Conservation (phyloP, 1,284 basidiomycete species). For the Cystobasidium pallidum region DNA sequence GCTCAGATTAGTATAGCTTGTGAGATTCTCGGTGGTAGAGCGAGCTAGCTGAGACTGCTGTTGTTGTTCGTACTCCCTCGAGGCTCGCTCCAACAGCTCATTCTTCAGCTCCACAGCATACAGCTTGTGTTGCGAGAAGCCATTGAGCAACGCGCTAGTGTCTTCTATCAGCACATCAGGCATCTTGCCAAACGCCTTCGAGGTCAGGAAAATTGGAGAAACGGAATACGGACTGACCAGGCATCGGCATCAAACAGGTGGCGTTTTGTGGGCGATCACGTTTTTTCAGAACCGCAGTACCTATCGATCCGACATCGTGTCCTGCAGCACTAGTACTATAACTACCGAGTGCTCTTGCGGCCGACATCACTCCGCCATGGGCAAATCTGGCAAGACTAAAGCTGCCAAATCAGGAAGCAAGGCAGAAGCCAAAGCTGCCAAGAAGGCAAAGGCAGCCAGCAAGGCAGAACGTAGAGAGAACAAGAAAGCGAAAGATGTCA, state of each 20-base stretch:
- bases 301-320: too few relatives aligned
- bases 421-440: slow-evolving; percentile 43
- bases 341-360: too few relatives aligned
- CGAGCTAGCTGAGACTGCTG: slow-evolving; percentile 22
- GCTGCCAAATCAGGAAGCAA: slow-evolving; percentile 22
- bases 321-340: too few relatives aligned
- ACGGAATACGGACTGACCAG: too few relatives aligned
- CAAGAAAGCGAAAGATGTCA: slow-evolving; percentile 69
- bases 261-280: slow-evolving; percentile 8
- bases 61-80: slow-evolving; percentile 22
- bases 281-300: neutral
- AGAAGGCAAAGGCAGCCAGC: slow-evolving; percentile 61
- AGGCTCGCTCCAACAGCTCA: slow-evolving; percentile 34
- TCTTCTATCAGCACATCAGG: slow-evolving; percentile 11
- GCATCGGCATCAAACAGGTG: too few relatives aligned
- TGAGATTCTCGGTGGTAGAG: slow-evolving; percentile 40
- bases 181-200: neutral
- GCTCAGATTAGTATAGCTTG: slow-evolving; percentile 41
- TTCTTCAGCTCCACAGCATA: slow-evolving; percentile 35
- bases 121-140: slow-evolving; percentile 31
- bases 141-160: neutral
- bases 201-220: too few relatives aligned
- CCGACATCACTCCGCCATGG: too few relatives aligned
- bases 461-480: slow-evolving; percentile 61
- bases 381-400: slow-evolving; percentile 38